Conservation (phyloP, 139 green algal genomes). For the Protoeuglena noctilucae region DNA sequence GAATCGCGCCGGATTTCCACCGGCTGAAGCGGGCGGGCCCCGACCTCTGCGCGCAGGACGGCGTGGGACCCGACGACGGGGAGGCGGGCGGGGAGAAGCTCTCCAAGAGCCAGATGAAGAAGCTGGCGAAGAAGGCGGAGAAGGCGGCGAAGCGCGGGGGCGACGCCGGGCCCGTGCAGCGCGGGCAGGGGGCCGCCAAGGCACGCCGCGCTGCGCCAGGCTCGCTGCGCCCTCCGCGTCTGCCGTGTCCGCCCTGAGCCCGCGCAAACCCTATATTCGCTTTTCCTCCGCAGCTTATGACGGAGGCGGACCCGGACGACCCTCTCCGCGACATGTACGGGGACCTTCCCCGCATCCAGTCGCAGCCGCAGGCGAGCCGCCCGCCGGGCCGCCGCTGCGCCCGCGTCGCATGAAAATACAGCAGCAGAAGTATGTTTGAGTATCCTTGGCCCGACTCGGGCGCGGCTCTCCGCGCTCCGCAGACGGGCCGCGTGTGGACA, state of each 20-base stretch:
- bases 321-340: slow-evolving; percentile 77
- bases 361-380: slow-evolving; percentile 21
- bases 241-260: too few relatives aligned
- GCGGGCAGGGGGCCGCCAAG: not conserved
- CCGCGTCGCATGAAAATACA: not conserved
- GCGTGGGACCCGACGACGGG: too few relatives aligned
- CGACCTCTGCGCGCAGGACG: too few relatives aligned
- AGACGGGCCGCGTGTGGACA: slow-evolving; percentile 34
- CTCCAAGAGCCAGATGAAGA: not conserved
- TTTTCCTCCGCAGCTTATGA: too few relatives aligned
- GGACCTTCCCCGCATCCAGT: slow-evolving; percentile 69
- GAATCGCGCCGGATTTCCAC: too few relatives aligned
- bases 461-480: not conserved
- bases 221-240: too few relatives aligned
- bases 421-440: not conserved
- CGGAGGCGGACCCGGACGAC: slow-evolving; percentile 71
- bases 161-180: not conserved
- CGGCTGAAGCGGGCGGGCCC: too few relatives aligned
- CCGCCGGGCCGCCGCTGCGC: not conserved
- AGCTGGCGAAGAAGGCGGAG: not conserved
- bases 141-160: not conserved
- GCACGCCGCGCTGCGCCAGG: too few relatives aligned
- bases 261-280: too few relatives aligned
- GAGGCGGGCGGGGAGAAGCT: too few relatives aligned
- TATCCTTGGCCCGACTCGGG: not conserved